phyloP scores from a whole-genome alignment of 2,329 filamentous ascomycete genomes.

The Fusarium nygamai region DNA sequence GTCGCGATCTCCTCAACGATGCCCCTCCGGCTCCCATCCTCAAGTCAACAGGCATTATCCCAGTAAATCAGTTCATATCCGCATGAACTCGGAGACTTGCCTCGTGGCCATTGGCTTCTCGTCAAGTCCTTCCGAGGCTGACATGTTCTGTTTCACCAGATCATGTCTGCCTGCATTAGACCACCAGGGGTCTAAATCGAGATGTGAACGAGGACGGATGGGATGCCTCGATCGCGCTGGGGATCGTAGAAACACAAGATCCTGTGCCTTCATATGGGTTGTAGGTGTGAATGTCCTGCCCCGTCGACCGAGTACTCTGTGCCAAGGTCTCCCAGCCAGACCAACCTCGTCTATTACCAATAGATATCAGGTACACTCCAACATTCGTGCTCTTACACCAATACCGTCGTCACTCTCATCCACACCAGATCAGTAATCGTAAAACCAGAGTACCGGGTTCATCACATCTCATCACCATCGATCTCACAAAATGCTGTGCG shows the following conservation, averaged over 20 bases:
- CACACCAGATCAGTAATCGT: conserved; percentile 3
- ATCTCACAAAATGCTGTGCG: conserved; percentile 30
- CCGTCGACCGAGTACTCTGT: not conserved
- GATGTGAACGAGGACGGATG: conserved; percentile 18
- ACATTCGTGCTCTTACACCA: not conserved
- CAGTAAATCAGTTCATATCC: not conserved
- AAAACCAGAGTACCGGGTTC: conserved; percentile 27
- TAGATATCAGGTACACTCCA: not conserved
- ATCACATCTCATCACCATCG: conserved; percentile 25
- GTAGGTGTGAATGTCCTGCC: not conserved
- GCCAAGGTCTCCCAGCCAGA: not conserved
- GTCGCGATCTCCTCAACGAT: not conserved
- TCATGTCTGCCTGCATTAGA: conserved; percentile 38
- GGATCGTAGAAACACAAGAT: conserved; percentile 14
- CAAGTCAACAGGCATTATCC: conserved; percentile 10
- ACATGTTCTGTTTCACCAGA: conserved; percentile 37
- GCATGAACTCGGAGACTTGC: conserved; percentile 5
- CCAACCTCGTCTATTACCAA: not conserved
- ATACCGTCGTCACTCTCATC: not conserved
- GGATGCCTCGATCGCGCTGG: conserved; percentile 18
- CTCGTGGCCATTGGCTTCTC: conserved; percentile 24
- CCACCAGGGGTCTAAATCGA: conserved; percentile 38
- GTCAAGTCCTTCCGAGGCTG: conserved; percentile 21
- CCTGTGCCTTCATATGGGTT: not conserved
- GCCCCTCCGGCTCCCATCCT: not conserved